Evolutionary conservation across 176 grass and related monocot genomes (phyloP), one percentile per base, ranked within the genome.

Genomic region (Thinopyrum elongatum): DNA sequence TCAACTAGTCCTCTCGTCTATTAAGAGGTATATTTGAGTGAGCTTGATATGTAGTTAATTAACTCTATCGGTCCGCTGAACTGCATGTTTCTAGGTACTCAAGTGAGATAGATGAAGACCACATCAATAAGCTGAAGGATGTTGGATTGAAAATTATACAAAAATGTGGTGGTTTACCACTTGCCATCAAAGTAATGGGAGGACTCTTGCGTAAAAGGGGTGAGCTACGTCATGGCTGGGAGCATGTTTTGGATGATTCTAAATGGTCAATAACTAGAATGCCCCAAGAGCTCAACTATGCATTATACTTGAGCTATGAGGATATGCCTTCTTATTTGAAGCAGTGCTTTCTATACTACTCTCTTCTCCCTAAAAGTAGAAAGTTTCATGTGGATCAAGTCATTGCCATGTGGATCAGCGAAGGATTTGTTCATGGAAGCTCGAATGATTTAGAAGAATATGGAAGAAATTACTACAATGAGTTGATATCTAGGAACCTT

Each of bases 401-500:
- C 15, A 10, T 51, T 51, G 2, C 47, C 47, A 51, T 51, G 47
- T 51, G 47, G 47, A 51, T 51, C 11, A 51, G 47, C 11, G 47
- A 51, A 51, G 47, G 47, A 51, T 51, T 17, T 51, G 17, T 51
- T 51, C 47, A 51, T 51, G 47, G 47, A 1, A 51, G 17, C 47
- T 51, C 47, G 1, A 16, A 16, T 51, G 35, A 83, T 10, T 39
- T 68, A 21, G 73, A 85, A 78, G 30, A 21, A 39, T 22, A 39
- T 35, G 74, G 73, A 38, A 1, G 5, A 3, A 3, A 57, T 0
- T 85, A 66, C 6, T 85, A 68, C 0, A 7, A 79, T 1, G 82
- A 93, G 22, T 68, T 93, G 29, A 28, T 90, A 22, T 9, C 3
- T 31, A 80, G 86, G 39, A 90, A 88, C 34, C 72, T 93, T 57